Evolutionary conservation across 23 red algal genomes (phyloP), one percentile per base, ranked within the genome.

Genomic region (Gracilaria gracilis): DNA sequence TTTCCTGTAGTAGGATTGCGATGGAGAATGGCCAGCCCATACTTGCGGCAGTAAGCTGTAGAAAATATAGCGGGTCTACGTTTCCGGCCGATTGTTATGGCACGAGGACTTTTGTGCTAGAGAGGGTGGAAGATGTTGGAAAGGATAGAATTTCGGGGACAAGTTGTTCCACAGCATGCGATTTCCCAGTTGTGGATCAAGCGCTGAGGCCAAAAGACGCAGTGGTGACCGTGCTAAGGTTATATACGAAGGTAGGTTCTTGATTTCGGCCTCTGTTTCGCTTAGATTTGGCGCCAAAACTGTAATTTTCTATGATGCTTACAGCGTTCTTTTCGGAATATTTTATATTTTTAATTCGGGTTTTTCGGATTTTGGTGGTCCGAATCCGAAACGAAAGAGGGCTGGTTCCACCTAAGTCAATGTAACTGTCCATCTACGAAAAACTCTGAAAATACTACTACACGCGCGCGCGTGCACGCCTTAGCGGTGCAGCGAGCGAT

Each of bases 351-450:
- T 55, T 55, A 55, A 55, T 55, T 55, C 51, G 51, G 51, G 19
- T 55, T 55, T 55, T 19, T 55, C 51, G 51, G 51, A 55, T 55
- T 55, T 55, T 55, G 51, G 51, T 6, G 9, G 51, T 19, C 51
- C 51, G 51, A 55, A 55, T 55, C 51, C 51, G 51, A 55, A 55
- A 55, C 51, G 51, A 55, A 55, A 55, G 51, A 55, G 51, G 51
- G 9, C 51, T 55, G 51, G 51, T 20, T 48, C n/a, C n/a, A n/a
- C n/a, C n/a, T n/a, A n/a, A n/a, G n/a, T n/a, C n/a, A n/a, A n/a
- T n/a, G n/a, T n/a, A n/a, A n/a, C n/a, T n/a, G n/a, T n/a, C n/a
- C n/a, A n/a, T n/a, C n/a, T n/a, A n/a, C n/a, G n/a, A n/a, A n/a
- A n/a, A n/a, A n/a, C n/a, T n/a, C n/a, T n/a, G n/a, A n/a, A n/a